Evolutionary conservation across 2,329 filamentous ascomycete species (phyloP), one percentile per base, ranked within the genome.

Genomic region (Aureobasidium sp.): DNA sequence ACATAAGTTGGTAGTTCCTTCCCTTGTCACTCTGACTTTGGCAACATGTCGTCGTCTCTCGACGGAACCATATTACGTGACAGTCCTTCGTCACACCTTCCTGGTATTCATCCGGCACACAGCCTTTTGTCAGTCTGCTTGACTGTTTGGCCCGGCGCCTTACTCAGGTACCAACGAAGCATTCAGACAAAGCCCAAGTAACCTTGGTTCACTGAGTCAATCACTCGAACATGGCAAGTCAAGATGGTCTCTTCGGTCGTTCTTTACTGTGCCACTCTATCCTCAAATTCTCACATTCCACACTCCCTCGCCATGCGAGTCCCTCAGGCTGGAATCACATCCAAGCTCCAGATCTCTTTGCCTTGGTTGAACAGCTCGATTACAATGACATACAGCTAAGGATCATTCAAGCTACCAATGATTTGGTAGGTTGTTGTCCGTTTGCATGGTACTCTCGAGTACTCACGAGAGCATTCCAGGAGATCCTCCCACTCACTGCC

Each of bases 341-440:
- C 15, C 38, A 53, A 37, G 37, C 47, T 27, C 31, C 37, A 21
- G 58, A 60, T 23, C 13, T 60, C 10, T 53, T 33, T 23, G 27
- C 29, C 33, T 10, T 60, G 17, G 4, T 60, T 29, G 58, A 60
- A 31, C 49, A 53, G 27, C 46, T 54, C 17, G 29, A 46, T 7
- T 17, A 38, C 15, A 13, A 11, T 4, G 47, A 29, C 15, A 45
- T 60, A 31, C 59, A 60, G 13, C 61, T 65, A 42, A 60, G 49
- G 19, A 60, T 80, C 29, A 64, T 72, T 15, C 73, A 75, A 61
- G 75, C 74, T 21, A 71, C 69, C 15, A 71, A 74, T 55, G 65
- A 74, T 58, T 66, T 78, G 69, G 78, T 79, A 31, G 21, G 31
- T 43, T 19, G 11, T 21, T 3, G 37, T 23, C 21, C 37, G 33